Evolutionary conservation across 139 green algal genomes (phyloP).

Genomic region (Micractinium sp.): DNA sequence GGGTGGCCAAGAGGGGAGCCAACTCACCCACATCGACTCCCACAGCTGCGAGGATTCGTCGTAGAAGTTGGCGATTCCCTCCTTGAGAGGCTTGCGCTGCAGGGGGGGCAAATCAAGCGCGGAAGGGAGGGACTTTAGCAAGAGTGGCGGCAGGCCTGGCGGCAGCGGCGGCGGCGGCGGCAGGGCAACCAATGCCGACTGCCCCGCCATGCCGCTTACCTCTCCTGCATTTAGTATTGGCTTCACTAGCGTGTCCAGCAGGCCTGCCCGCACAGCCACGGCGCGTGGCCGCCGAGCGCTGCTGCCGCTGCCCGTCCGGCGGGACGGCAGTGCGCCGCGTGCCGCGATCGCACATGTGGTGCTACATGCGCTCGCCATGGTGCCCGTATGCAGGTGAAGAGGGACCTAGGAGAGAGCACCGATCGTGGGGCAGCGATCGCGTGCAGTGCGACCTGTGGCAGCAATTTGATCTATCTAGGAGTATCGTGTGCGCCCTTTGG

Average conservation of each 20-base stretch:
- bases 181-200: background rate
- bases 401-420: too few relatives aligned
- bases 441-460: too few relatives aligned
- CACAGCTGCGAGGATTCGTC: constrained; percentile 91
- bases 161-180: background rate
- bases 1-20: background rate
- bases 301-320: background rate
- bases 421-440: too few relatives aligned
- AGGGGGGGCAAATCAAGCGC: background rate
- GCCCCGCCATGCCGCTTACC: background rate
- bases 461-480: too few relatives aligned
- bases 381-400: too few relatives aligned
- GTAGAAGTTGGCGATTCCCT: constrained; percentile 96
- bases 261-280: constrained; percentile 4
- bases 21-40: constrained; percentile 86
- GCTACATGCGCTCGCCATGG: background rate
- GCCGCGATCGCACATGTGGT: background rate
- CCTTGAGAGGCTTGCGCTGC: constrained; percentile 79
- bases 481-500: too few relatives aligned
- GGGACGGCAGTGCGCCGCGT: background rate
- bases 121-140: background rate
- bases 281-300: background rate
- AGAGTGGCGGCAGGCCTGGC: too few relatives aligned
- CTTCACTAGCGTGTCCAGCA: constrained; percentile 37
- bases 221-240: constrained; percentile 18